Evolutionary conservation across 2,329 filamentous ascomycete species (phyloP).

Genomic region (Paecilomyces formosus): DNA sequence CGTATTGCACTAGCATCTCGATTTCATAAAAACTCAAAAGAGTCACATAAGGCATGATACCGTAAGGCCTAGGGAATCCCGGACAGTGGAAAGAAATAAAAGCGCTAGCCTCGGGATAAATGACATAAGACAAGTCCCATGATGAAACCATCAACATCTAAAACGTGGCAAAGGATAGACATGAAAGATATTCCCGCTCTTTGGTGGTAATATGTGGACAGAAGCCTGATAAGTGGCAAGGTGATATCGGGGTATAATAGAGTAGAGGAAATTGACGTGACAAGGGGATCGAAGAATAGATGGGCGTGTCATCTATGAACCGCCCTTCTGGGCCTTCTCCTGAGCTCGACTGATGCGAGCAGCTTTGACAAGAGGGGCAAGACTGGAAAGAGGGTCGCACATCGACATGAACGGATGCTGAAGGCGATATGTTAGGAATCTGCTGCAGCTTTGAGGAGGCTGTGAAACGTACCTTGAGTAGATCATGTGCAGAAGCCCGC

Average conservation of each 20-base stretch:
- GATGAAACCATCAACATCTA: conserved; percentile 1
- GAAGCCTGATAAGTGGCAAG: background rate
- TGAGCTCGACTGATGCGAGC: conserved; percentile 78
- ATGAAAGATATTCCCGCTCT: conserved; percentile 3
- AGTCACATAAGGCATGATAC: background rate
- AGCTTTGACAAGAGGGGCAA: conserved; percentile 79
- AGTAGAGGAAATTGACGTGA: conserved; percentile 14
- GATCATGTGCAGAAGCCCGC: conserved; percentile 86
- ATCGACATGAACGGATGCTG: conserved; percentile 75
- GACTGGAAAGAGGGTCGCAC: conserved; percentile 65
- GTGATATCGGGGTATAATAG: conserved; percentile 17
- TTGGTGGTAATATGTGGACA: background rate
- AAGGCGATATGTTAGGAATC: conserved; percentile 10
- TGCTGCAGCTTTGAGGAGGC: background rate
- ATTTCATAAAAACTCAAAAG: background rate
- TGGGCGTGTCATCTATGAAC: conserved; percentile 17
- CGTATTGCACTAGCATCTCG: background rate
- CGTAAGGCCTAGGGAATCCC: background rate
- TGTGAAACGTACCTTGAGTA: conserved; percentile 66
- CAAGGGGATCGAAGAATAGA: conserved; percentile 12
- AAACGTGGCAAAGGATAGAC: conserved; percentile 1
- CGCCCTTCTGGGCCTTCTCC: conserved; percentile 67
- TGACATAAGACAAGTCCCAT: background rate
- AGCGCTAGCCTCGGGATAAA: background rate
- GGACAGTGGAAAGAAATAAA: background rate